Evolutionary conservation across 2,329 filamentous ascomycete genomes (phyloP), one percentile per base, ranked within the genome.

Genomic region (Phoma sp.): DNA sequence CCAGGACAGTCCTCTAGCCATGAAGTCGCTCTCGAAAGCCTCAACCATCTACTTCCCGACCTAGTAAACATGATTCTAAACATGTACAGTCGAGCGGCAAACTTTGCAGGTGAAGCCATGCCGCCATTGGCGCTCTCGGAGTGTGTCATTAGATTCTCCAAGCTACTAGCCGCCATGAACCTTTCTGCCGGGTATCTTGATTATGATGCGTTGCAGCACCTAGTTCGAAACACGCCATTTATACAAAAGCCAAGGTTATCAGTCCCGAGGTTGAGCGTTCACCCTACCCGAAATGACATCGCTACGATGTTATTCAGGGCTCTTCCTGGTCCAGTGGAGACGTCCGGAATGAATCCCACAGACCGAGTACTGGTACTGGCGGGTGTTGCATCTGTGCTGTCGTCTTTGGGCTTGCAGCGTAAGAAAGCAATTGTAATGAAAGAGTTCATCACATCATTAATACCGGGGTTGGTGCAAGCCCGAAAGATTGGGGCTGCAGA

Each of bases 401-500:
- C 91, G 0, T 81, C 85, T 5, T 76, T 99, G 7, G 91, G 91
- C 1, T 84, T 93, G 56, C 86, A 92, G 54, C 85, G 95, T 52
- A 98, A 97, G 77, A 96, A 96, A 74, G 92, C 91, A 4, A 89
- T 98, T 77, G 86, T 97, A 0, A 83, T 96, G 65, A 88, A 91
- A 64, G 92, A 97, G 68, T 82, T 98, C 42, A 83, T 99, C 7
- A 88, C 87, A 3, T 87, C 92, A 14, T 81, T 98, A 33, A 91
- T 96, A 46, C 88, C 88, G 28, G 92, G 91, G 2, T 81, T 99
- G 7, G 88, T 96, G 4, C 92, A 97, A 74, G 95, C 95, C 14
- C 85, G 95, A 32, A 97, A 96, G 39, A 84, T 93, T 40, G 93
- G 93, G 26, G 95, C 95, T 33, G 93, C 95, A n/a, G 95, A 98